phyloP scores from a whole-genome alignment of 129 eudicot genomes.

The Helichrysum umbraculigerum region DNA sequence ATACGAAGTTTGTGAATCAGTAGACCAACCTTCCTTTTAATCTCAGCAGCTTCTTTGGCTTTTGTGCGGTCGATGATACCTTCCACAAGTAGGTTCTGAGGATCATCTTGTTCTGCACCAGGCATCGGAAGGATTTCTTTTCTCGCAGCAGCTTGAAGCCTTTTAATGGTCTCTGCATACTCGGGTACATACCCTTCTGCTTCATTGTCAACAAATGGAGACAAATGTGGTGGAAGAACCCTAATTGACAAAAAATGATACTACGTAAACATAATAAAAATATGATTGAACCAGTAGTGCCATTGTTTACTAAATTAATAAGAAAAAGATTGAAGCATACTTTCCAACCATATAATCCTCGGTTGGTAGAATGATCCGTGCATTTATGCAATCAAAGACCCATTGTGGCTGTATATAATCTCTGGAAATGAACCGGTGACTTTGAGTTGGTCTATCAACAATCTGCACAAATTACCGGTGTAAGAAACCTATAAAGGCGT shows the following conservation, averaged over 20 bases:
- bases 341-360: conserved; percentile 82
- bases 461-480: conserved; percentile 46
- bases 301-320: not conserved
- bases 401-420: conserved; percentile 93
- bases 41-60: conserved; percentile 75
- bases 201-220: conserved; percentile 90
- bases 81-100: conserved; percentile 55
- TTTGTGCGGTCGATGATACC: conserved; percentile 68
- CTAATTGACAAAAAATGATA: conserved; percentile 25
- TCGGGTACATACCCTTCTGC: conserved; percentile 88
- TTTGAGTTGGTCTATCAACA: conserved; percentile 87
- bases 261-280: not conserved
- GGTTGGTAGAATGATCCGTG: conserved; percentile 71
- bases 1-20: not conserved
- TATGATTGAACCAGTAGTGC: not conserved
- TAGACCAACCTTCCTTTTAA: conserved; percentile 51
- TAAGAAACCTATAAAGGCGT: not conserved
- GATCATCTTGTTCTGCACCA: conserved; percentile 67
- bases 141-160: conserved; percentile 85
- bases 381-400: conserved; percentile 80
- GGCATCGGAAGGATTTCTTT: conserved; percentile 88
- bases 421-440: conserved; percentile 64
- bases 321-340: conserved; percentile 31
- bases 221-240: conserved; percentile 90
- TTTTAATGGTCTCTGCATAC: conserved; percentile 81